Evolutionary conservation across 1,139 yeast genomes (phyloP), one percentile per base, ranked within the genome.

Genomic region (Scheffersomyces titani): DNA sequence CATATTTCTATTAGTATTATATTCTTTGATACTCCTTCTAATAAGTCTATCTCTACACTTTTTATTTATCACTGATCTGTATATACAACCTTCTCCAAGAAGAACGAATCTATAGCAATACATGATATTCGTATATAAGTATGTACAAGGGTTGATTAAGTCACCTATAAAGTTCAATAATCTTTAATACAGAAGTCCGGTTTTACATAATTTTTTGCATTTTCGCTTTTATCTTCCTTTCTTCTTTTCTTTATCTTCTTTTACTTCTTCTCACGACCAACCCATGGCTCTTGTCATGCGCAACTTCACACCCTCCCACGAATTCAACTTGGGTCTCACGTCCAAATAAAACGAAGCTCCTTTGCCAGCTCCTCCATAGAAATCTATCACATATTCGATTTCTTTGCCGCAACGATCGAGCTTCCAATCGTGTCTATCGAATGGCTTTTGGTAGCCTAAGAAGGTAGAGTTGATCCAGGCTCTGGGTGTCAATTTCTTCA

Each of bases 401-500:
- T 83, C 82, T 18, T 77, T 82, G 2, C 98, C 98, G 71, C 98
- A 91, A 55, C 98, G 78, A 66, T 90, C 88, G n/a, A 94, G 82
- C 13, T 83, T 78, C 99, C 99, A 94, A 73, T 94, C 99, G 70
- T 94, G 99, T 65, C 99, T 83, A 73, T 94, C 99, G 74, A 94
- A 94, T 0, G 99, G 99, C 61, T 83, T 83, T 54, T 85, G 86
- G 60, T 83, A 80, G 0, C 97, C 92, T 58, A 87, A 67, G 44
- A 90, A 68, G 4, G 70, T 65, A 63, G 83, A 75, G 63, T 90
- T 86, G 65, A 91, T 77, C 77, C 96, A 84, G 0, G 99, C 99
- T 64, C 96, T 80, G 4, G 99, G 99, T 0, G 97, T 92, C 52
- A 92, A 67, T 63, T 90, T 89, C 62, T 85, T 84, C 53, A 93